Base-by-base conservation (phyloP, 139 green algal species). In the Chlorella sp. region DNA sequence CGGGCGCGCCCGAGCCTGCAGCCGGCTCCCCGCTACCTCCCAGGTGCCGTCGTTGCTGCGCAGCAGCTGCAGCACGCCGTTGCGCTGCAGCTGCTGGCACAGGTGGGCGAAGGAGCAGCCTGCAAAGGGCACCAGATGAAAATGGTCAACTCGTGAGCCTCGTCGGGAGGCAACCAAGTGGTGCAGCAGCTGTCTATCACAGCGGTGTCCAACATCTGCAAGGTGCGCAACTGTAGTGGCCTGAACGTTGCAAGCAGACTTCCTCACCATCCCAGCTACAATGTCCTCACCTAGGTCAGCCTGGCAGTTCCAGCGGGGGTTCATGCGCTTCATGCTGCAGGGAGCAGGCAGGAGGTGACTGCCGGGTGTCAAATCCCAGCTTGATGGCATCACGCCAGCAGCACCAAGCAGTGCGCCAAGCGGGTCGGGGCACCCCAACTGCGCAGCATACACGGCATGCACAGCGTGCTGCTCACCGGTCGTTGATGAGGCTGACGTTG, bases 401-500 rank as follows among this genome's bases (percentile, higher is more conserved):
- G n/a, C n/a, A n/a, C n/a, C n/a, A n/a, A n/a, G n/a, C n/a, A n/a
- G n/a, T n/a, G n/a, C n/a, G n/a, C n/a, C n/a, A n/a, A n/a, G n/a
- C n/a, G n/a, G n/a, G n/a, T n/a, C n/a, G n/a, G n/a, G n/a, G n/a
- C n/a, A n/a, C n/a, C n/a, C n/a, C n/a, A n/a, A n/a, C n/a, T n/a
- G n/a, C n/a, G n/a, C n/a, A n/a, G n/a, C n/a, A n/a, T n/a, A n/a
- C n/a, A n/a, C n/a, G n/a, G n/a, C n/a, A n/a, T n/a, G n/a, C 18
- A 16, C 65, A 15, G 1, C 15, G 32, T 32, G 1, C 4, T 6
- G 21, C 69, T 6, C 36, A 60, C 70, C 41, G 28, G 76, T 82
- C 76, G 36, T 82, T 82, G 57, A 82, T 82, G 76, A 82, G 39
- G 57, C 23, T 41, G 32, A 71, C 56, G 57, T 82, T 82, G 57